Percentiles rank a stretch among this genome's conserved stretches.
These are phyloP conservation scores for Ceratobasidium sp. DNA, from an alignment of 1,284 basidiomycete genomes.

Conservation along the genomic window DNA sequence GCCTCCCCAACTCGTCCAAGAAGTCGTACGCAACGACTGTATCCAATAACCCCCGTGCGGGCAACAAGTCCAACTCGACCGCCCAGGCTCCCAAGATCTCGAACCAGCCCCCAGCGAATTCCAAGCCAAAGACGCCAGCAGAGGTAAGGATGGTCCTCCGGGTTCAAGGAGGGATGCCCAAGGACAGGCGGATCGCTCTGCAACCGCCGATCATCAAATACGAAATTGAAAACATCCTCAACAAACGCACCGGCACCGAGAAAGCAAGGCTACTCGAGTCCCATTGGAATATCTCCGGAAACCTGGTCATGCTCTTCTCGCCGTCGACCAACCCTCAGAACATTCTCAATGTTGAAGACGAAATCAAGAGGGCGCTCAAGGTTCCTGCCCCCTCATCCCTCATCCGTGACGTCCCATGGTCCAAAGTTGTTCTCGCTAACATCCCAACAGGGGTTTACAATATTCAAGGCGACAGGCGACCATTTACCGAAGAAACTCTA, in stretches of 20 bases:
- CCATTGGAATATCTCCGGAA: background rate
- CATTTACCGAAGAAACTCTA: too few relatives aligned
- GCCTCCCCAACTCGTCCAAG: too few relatives aligned
- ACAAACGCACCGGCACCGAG: background rate
- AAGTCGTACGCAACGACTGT: too few relatives aligned
- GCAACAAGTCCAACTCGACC: too few relatives aligned
- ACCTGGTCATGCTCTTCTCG: background rate
- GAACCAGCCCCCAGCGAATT: too few relatives aligned
- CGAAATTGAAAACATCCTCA: background rate
- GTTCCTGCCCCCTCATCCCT: background rate
- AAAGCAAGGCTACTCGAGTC: background rate
- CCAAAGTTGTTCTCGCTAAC: background rate
- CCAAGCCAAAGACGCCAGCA: too few relatives aligned
- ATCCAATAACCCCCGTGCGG: too few relatives aligned
- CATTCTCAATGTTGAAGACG: background rate
- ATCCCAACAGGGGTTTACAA: conserved; percentile 21
- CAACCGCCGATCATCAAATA: background rate
- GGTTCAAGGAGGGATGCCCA: too few relatives aligned
- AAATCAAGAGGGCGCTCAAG: background rate
- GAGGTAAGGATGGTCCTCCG: too few relatives aligned
- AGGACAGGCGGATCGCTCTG: too few relatives aligned
- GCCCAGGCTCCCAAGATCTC: too few relatives aligned
- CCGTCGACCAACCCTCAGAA: background rate
- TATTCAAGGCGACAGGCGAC: too few relatives aligned
- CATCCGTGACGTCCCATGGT: background rate